Evolutionary conservation across 2,329 filamentous ascomycete genomes (phyloP), one percentile per base, ranked within the genome.

Genomic region (Trichoderma afroharzianum): DNA sequence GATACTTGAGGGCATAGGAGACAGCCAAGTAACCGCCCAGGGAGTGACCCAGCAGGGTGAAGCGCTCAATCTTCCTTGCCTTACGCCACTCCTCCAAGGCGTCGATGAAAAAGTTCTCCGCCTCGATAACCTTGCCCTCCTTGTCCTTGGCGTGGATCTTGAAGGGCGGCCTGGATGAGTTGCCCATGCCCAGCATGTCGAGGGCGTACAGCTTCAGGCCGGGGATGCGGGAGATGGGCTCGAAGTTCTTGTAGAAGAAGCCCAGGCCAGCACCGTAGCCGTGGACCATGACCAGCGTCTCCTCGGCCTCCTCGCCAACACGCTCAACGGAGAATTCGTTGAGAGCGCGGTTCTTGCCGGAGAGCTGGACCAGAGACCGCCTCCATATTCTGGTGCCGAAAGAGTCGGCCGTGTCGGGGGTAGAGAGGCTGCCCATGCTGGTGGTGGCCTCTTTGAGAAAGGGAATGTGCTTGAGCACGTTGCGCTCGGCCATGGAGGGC

Each of bases 181-280:
- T 91, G 72, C 95, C 95, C 93, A 98, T 98, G 72, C 95, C 95
- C 18, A 98, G 86, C 87, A 98, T 90, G 78, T 99, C 95, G n/a
- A 99, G 85, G 1, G 95, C 94, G 79, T 96, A 98, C 21, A 99
- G 83, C 77, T 93, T 95, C 90, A 96, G 97, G 32, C 95, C 94
- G 32, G 87, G 85, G 1, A 90, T 83, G 21, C 95, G 90, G 59
- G 92, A 95, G 39, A 99, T 83, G 6, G 91, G 90, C 81, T 99
- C 96, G 73, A 97, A 97, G 80, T 99, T 99, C 83, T 96, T 95
- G 86, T 98, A 99, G 86, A 97, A 99, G 83, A 99, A 98, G 26
- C 95, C 96, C 0, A 99, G 87, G 0, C 96, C 96, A 2, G 96
- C 96, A 61, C 96, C 96, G 81, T 99, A 99, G 73, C 96, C 96